These are phyloP conservation scores for Rhizoclosmatium sp. DNA, from an alignment of 192 early-diverging fungal genomes.

Conservation along the genomic window DNA sequence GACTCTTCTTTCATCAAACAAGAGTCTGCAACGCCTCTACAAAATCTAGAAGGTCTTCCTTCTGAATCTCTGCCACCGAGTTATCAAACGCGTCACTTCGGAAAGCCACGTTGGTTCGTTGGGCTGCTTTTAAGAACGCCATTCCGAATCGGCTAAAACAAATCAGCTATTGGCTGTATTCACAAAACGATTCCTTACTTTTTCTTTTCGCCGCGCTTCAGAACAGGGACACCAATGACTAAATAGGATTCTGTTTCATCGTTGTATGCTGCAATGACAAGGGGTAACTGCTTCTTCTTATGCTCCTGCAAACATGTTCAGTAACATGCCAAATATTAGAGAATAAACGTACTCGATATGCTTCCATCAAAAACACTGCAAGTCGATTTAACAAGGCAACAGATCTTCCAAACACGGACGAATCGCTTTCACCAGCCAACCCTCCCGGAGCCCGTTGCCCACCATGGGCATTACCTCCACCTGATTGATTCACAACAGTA, in stretches of 20 bases:
- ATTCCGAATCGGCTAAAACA: slow-evolving; percentile 75
- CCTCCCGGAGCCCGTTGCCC: slow-evolving; percentile 29
- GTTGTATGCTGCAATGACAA: slow-evolving; percentile 81
- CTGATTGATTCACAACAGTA: slow-evolving; percentile 69
- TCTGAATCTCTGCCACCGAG: slow-evolving; percentile 77
- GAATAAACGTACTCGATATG: slow-evolving; percentile 62
- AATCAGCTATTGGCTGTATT: neutral
- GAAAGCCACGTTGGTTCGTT: slow-evolving; percentile 67
- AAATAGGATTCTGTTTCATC: slow-evolving; percentile 67
- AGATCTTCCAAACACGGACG: slow-evolving; percentile 52
- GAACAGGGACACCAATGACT: slow-evolving; percentile 70
- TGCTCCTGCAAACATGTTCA: slow-evolving; percentile 63
- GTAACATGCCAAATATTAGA: neutral
- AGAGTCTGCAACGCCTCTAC: slow-evolving; percentile 48
- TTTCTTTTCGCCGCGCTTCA: slow-evolving; percentile 55
- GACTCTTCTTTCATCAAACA: slow-evolving; percentile 19
- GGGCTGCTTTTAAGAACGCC: slow-evolving; percentile 82
- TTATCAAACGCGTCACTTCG: slow-evolving; percentile 85
- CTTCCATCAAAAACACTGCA: slow-evolving; percentile 84
- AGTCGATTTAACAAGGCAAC: slow-evolving; percentile 69
- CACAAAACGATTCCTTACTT: slow-evolving; percentile 17
- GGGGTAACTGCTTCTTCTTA: slow-evolving; percentile 71
- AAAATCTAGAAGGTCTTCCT: slow-evolving; percentile 70
- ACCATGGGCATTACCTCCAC: slow-evolving; percentile 11
- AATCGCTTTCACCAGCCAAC: slow-evolving; percentile 46